Conservation (phyloP, 2,329 filamentous ascomycete species). For the Aspergillus fijiensis region DNA sequence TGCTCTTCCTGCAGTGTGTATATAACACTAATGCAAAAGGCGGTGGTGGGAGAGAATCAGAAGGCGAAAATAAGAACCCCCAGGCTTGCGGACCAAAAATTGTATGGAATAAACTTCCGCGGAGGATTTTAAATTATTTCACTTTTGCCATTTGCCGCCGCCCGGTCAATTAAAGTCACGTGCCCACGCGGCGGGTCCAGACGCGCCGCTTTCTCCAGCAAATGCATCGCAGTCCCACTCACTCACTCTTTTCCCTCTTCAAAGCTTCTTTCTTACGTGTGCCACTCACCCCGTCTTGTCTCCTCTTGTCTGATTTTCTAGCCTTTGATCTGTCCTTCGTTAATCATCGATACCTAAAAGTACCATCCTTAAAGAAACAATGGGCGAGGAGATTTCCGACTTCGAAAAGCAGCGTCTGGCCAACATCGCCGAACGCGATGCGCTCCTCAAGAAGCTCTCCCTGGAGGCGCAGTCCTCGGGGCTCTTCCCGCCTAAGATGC, state of each 20-base stretch:
- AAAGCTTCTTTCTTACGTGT: neutral
- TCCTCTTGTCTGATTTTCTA: neutral
- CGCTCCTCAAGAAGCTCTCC: slow-evolving; percentile 74
- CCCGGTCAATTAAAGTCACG: neutral
- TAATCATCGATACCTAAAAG: neutral
- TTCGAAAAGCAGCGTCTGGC: slow-evolving; percentile 83
- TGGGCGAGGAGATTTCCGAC: slow-evolving; percentile 64
- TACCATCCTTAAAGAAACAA: neutral
- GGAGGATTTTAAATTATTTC: neutral
- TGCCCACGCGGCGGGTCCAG: slow-evolving; percentile 1
- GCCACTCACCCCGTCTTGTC: neutral
- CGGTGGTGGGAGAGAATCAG: no score
- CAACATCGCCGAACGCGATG: slow-evolving; percentile 84
- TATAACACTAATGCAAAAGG: neutral
- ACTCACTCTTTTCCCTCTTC: no score
- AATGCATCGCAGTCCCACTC: neutral
- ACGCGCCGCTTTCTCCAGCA: neutral
- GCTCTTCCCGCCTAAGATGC: slow-evolving; percentile 56
- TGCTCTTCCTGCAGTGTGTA: neutral
- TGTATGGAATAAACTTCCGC: neutral
- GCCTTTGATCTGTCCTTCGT: neutral
- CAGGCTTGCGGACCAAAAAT: neutral
- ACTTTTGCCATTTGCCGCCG: neutral
- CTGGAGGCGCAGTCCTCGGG: slow-evolving; percentile 66
- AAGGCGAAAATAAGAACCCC: neutral